phyloP scores from a whole-genome alignment of 2,329 filamentous ascomycete species.

The Chaetomiaceae sp. region DNA sequence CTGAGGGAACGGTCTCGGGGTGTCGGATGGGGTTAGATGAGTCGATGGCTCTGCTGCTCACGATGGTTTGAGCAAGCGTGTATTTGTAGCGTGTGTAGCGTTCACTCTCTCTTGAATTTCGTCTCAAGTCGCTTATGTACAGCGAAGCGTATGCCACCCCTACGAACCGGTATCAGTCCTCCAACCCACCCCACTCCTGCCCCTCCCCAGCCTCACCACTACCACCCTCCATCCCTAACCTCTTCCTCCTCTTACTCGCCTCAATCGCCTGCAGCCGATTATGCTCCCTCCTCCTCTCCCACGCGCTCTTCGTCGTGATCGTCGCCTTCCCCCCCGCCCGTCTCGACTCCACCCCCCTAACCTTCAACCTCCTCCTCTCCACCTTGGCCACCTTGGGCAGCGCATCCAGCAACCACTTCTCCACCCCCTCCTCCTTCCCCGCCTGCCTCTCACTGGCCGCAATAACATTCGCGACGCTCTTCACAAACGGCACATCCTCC shows the following conservation, averaged over 20 bases:
- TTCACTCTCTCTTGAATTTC: too few relatives aligned
- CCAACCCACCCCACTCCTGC: conserved; percentile 27
- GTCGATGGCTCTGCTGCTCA: too few relatives aligned
- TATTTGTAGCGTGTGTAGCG: neutral
- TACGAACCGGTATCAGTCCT: conserved; percentile 14
- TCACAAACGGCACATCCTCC: conserved; percentile 84
- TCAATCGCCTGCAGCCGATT: conserved; percentile 58
- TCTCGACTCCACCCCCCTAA: conserved; percentile 71
- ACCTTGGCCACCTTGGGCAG: conserved; percentile 79
- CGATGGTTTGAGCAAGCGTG: too few relatives aligned
- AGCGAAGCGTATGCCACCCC: too few relatives aligned
- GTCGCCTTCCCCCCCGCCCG: conserved; percentile 46
- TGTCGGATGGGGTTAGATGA: too few relatives aligned
- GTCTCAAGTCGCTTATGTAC: neutral
- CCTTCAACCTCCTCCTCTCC: conserved; percentile 75
- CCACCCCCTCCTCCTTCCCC: conserved; percentile 51
- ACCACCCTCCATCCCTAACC: conserved; percentile 24
- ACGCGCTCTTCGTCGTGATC: conserved; percentile 80
- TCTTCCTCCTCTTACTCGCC: conserved; percentile 52
- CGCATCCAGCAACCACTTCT: conserved; percentile 83
- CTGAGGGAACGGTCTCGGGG: too few relatives aligned
- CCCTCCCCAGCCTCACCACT: conserved; percentile 6
- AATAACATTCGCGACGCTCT: conserved; percentile 90
- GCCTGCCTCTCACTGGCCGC: conserved; percentile 70
- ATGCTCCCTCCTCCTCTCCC: conserved; percentile 62